These are phyloP conservation scores for Aureobasidium sp. DNA, from an alignment of 2,329 filamentous ascomycete genomes.

Conservation along the genomic window DNA sequence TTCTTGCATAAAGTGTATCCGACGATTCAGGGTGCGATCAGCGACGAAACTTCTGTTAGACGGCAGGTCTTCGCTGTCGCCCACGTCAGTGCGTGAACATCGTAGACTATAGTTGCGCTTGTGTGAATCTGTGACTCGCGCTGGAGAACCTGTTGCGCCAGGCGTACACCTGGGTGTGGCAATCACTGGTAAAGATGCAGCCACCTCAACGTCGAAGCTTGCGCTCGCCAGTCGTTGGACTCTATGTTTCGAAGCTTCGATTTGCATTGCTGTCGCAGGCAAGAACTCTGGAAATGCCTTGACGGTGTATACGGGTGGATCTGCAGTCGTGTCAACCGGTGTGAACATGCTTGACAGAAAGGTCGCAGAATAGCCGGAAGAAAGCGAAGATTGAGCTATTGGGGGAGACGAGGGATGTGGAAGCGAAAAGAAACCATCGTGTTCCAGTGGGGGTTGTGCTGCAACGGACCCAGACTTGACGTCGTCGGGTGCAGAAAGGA, in stretches of 20 bases:
- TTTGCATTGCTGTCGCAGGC: not conserved
- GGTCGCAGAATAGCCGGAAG: not conserved
- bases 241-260: not conserved
- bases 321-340: not conserved
- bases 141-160: not conserved
- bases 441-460: not conserved
- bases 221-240: not conserved
- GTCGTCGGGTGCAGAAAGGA: not conserved
- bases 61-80: not conserved
- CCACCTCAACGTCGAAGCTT: slow-evolving; percentile 1
- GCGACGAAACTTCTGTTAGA: slow-evolving; percentile 4
- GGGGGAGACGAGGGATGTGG: not conserved
- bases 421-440: not conserved
- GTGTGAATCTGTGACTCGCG: not conserved
- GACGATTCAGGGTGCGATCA: not conserved
- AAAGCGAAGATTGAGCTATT: slow-evolving; percentile 6
- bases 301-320: slow-evolving; percentile 7
- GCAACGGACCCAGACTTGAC: not conserved
- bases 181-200: not conserved
- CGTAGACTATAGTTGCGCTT: slow-evolving; percentile 2
- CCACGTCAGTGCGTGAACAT: not conserved
- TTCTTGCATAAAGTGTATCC: not conserved
- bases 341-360: slow-evolving; percentile 7
- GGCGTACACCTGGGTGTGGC: not conserved
- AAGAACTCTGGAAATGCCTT: not conserved